phyloP scores from a whole-genome alignment of 2,329 filamentous ascomycete genomes.

The Berkeleyomyces rouxiae region DNA sequence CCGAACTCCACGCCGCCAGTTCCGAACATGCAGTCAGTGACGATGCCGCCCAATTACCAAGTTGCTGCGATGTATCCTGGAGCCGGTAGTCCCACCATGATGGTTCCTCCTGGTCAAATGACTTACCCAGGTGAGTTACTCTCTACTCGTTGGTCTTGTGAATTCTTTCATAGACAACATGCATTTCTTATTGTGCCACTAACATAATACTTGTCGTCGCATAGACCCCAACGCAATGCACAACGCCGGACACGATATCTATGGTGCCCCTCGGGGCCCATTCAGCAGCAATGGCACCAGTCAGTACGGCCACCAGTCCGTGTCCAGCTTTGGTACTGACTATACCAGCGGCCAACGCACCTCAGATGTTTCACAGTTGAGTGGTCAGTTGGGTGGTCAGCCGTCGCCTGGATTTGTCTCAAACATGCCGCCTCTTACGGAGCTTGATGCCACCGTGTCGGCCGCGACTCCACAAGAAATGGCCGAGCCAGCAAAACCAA shows the following conservation, averaged over 20 bases:
- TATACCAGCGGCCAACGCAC: neutral
- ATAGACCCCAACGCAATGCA: neutral
- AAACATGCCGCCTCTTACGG: neutral
- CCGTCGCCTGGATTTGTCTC: neutral
- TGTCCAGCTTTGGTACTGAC: neutral
- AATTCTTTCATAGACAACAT: neutral
- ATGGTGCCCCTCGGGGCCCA: neutral
- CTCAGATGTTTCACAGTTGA: neutral
- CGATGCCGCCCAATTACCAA: neutral
- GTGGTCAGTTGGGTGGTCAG: neutral
- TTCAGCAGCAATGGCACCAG: neutral
- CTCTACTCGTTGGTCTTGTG: neutral
- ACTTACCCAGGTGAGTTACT: neutral
- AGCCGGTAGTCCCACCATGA: neutral
- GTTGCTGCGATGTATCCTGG: neutral
- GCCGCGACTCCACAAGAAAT: slow-evolving; percentile 1
- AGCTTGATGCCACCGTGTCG: neutral
- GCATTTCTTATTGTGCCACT: neutral
- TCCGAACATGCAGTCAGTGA: neutral
- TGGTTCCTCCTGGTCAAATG: neutral
- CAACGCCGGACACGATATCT: neutral
- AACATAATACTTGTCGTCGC: neutral
- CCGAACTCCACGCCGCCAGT: neutral
- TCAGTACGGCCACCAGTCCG: neutral
- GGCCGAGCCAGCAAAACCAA: neutral